Evolutionary conservation across 108 stramenopile species (phyloP), one percentile per base, ranked within the genome.

Genomic region (Cyclotella distinguenda): DNA sequence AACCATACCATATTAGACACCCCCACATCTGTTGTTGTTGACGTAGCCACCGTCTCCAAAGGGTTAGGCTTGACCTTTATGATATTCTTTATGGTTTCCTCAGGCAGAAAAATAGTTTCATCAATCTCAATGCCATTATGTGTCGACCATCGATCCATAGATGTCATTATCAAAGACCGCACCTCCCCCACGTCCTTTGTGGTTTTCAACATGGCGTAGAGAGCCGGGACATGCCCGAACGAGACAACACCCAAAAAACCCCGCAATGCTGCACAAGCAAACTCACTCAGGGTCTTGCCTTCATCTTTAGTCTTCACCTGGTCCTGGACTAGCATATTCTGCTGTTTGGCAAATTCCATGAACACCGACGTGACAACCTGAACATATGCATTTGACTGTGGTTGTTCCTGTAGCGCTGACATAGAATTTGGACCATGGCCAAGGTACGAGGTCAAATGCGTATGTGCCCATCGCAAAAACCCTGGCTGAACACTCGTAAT

Each of bases 81-180:
- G 6, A 66, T 52, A 21, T 66, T 27, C 16, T 66, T 35, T 18
- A 66, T 38, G 26, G 39, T 28, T 13, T 66, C 46, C 23, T 66
- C 33, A 15, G 44, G 15, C 16, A 63, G 48, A 27, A 63, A 63
- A 18, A 48, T 6, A 5, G 11, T 40, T 18, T 16, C 18, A 35
- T 62, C 45, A 23, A 62, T 62, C 25, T 42, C 4, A 9, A 45
- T 60, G 6, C 59, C 3, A 10, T 43, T 25, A 4, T 34, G 21
- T 5, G 7, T 25, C 0, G 23, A 21, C 59, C 59, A 60, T 26
- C 48, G 45, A 13, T 21, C 16, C 61, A 48, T 62, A 8, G 30
- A 0, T 12, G 15, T 62, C 4, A 31, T 11, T 6, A 62, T 13
- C 8, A 33, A 34, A 0, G 19, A 16, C 33, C 45, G 40, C 30